These are phyloP conservation scores for Pseudozyma pruni DNA, from an alignment of 1,284 basidiomycete species.

Conservation along the genomic window DNA sequence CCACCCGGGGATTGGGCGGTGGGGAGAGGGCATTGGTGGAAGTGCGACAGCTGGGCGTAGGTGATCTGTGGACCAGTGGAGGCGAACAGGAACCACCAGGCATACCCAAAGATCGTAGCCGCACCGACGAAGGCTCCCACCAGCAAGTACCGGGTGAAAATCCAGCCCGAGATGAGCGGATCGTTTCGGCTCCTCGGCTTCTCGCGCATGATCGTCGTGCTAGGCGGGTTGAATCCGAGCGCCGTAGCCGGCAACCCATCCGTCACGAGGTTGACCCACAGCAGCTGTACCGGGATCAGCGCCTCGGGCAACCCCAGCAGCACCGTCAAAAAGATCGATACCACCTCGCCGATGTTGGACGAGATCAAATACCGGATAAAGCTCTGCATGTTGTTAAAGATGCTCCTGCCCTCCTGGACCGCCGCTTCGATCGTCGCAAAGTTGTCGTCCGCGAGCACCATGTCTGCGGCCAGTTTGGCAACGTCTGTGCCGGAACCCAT, in stretches of 20 bases:
- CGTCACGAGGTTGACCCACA: constrained; percentile 75
- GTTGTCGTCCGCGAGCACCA: constrained; percentile 71
- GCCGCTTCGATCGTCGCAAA: constrained; percentile 70
- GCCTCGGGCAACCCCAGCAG: constrained; percentile 98
- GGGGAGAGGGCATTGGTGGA: constrained; percentile 72
- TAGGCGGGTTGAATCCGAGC: constrained; percentile 95
- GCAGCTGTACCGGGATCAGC: constrained; percentile 93
- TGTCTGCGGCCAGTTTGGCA: constrained; percentile 69
- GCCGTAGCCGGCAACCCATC: constrained; percentile 98
- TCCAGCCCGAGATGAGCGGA: constrained; percentile 89
- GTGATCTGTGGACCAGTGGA: constrained; percentile 88
- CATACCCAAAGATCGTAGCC: constrained; percentile 95
- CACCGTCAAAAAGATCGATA: constrained; percentile 96
- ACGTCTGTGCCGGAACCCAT: constrained; percentile 70
- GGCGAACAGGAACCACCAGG: constrained; percentile 98
- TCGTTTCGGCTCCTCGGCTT: constrained; percentile 88
- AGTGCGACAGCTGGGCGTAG: constrained; percentile 87
- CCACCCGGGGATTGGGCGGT: constrained; percentile 41
- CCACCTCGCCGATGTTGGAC: constrained; percentile 97
- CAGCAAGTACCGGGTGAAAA: constrained; percentile 94
- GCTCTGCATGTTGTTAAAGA: constrained; percentile 99
- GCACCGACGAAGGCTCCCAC: constrained; percentile 93
- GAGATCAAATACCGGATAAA: constrained; percentile 88
- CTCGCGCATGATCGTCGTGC: constrained; percentile 89
- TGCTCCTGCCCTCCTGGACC: constrained; percentile 88